Evolutionary conservation across 495 filamentous ascomycete species (phyloP).

Genomic region (Acidomyces sp.): DNA sequence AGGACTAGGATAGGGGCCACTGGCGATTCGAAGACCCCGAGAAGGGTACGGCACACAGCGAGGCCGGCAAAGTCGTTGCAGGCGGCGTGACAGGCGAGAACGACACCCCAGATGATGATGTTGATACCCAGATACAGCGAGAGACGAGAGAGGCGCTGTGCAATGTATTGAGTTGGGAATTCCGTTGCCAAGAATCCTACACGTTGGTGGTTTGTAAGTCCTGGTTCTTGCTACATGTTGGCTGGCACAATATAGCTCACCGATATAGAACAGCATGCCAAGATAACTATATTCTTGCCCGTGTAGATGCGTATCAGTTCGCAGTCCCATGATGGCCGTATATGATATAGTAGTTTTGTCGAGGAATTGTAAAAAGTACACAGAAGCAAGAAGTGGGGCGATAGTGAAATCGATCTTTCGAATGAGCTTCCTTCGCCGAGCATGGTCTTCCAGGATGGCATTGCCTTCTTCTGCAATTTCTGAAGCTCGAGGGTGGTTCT

Average conservation of each 20-base stretch:
- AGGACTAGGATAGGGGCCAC: constrained; percentile 12
- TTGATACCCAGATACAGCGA: constrained; percentile 14
- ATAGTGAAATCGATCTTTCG: constrained; percentile 12
- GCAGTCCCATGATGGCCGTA: constrained; percentile 19
- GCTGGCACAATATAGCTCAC: constrained; percentile 32
- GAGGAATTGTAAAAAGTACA: constrained; percentile 8
- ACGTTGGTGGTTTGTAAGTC: too few relatives aligned
- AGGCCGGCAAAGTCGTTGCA: constrained; percentile 15
- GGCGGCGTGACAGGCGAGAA: constrained; percentile 17
- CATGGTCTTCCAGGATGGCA: constrained; percentile 25
- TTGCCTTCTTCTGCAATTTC: constrained; percentile 22
- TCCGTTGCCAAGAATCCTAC: constrained; percentile 40
- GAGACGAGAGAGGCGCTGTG: constrained; percentile 18
- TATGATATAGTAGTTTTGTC: constrained; percentile 23
- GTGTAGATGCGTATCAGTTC: constrained; percentile 1
- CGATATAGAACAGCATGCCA: constrained; percentile 34
- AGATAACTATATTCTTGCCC: constrained; percentile 3
- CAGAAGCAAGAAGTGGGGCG: constrained; percentile 7
- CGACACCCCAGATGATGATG: constrained; percentile 15
- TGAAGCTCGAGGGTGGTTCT: constrained; percentile 20
- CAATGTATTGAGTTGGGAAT: constrained; percentile 40
- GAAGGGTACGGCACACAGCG: constrained; percentile 13
- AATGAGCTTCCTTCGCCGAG: constrained; percentile 11
- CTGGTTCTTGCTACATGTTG: constrained; percentile 42
- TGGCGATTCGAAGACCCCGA: constrained; percentile 17